A percentile compares a stretch with the other conserved stretches of the same genome.
These are phyloP conservation scores for Cyberlindnera bimundalis DNA, from an alignment of 805 yeast genomes.

Conservation along the genomic window DNA sequence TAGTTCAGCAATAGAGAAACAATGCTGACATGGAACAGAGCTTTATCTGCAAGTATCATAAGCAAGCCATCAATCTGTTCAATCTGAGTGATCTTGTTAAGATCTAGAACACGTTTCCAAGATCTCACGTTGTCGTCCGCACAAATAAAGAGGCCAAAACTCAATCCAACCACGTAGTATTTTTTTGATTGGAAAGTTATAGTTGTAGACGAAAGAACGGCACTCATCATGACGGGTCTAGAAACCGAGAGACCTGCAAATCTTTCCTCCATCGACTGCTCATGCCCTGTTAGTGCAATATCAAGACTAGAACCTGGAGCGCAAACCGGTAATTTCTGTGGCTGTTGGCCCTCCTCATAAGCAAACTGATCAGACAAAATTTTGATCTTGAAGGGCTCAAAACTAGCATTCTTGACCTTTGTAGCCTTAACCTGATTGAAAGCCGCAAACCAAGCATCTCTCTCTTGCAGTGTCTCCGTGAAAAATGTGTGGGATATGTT, in stretches of 20 bases:
- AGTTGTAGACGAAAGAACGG: slow-evolving; percentile 41
- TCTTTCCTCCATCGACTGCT: slow-evolving; percentile 21
- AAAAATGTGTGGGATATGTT: slow-evolving; percentile 50
- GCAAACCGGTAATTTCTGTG: slow-evolving; percentile 49
- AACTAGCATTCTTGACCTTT: slow-evolving; percentile 35
- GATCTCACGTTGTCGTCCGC: slow-evolving; percentile 24
- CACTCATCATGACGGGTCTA: slow-evolving; percentile 33
- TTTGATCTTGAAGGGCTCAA: slow-evolving; percentile 53
- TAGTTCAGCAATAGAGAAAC: slow-evolving; percentile 61
- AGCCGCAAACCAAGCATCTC: slow-evolving; percentile 55
- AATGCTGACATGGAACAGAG: slow-evolving; percentile 58
- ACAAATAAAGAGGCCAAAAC: slow-evolving; percentile 57
- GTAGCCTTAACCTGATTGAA: slow-evolving; percentile 46
- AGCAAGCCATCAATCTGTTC: slow-evolving; percentile 57
- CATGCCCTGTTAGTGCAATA: slow-evolving; percentile 36
- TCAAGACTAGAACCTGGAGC: slow-evolving; percentile 52
- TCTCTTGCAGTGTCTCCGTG: slow-evolving; percentile 44
- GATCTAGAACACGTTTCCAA: slow-evolving; percentile 60
- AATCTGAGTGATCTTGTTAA: slow-evolving; percentile 52
- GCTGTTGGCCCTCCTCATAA: slow-evolving; percentile 52
- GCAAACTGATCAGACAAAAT: slow-evolving; percentile 61
- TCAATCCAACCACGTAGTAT: slow-evolving; percentile 57
- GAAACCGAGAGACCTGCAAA: slow-evolving; percentile 28
- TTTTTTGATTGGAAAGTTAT: slow-evolving; percentile 44
- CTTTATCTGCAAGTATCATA: slow-evolving; percentile 55